phyloP scores from a whole-genome alignment of 2,329 filamentous ascomycete genomes.

The Mycogone perniciosa region DNA sequence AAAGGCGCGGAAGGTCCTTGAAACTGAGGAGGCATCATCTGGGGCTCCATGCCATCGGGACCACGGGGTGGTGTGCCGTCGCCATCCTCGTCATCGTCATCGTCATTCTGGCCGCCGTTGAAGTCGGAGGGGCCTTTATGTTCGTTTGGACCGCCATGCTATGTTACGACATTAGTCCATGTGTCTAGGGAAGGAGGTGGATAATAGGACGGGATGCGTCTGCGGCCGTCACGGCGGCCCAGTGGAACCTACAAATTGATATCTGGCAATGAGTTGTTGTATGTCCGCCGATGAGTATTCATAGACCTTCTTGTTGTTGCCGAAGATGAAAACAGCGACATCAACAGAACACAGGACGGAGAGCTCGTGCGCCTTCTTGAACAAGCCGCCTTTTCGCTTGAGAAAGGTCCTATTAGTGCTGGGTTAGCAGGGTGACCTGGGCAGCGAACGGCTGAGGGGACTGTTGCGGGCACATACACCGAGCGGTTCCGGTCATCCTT shows the following conservation, averaged over 20 bases:
- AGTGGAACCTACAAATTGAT: conserved; percentile 71
- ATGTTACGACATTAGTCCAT: conserved; percentile 10
- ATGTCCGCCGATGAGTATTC: conserved; percentile 95
- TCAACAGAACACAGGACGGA: conserved; percentile 97
- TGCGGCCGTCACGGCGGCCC: conserved; percentile 9
- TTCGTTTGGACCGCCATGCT: conserved; percentile 92
- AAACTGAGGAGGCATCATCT: conserved; percentile 64
- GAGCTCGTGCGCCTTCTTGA: conserved; percentile 99
- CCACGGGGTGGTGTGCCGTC: conserved; percentile 63
- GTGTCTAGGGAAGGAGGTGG: background rate
- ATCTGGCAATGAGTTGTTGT: conserved; percentile 78
- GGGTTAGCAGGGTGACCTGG: conserved; percentile 16
- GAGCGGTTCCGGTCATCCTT: conserved; percentile 97
- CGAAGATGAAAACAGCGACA: conserved; percentile 97
- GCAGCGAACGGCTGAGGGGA: conserved; percentile 5
- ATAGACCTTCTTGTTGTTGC: conserved; percentile 97
- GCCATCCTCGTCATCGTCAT: conserved; percentile 65
- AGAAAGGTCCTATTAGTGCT: conserved; percentile 70
- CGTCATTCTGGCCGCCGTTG: conserved; percentile 79
- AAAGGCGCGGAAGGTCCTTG: conserved; percentile 57
- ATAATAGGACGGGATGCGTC: conserved; percentile 2
- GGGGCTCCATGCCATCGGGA: conserved; percentile 48
- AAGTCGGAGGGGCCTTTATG: conserved; percentile 95
- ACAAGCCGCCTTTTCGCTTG: conserved; percentile 96
- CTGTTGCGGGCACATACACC: conserved; percentile 61